These are phyloP conservation scores for Rhamnella rubrinervis DNA, from an alignment of 331 rosid species.

Conservation along the genomic window DNA sequence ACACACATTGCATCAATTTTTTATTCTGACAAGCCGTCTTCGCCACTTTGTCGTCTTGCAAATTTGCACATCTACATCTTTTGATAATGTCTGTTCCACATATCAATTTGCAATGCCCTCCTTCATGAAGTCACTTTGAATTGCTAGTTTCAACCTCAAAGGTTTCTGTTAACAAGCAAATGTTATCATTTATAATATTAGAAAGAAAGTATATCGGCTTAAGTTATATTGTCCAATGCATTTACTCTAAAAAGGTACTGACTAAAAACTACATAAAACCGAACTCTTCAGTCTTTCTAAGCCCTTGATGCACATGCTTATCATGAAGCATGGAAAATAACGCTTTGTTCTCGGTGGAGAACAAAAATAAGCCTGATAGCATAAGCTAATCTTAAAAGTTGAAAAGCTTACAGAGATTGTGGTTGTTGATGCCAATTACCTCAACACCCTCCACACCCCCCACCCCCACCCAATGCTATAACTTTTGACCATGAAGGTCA, in stretches of 20 bases:
- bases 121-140: slow-evolving; percentile 89
- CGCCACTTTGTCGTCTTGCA: slow-evolving; percentile 24
- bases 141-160: slow-evolving; percentile 81
- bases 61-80: too few relatives aligned
- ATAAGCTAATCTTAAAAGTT: neutral
- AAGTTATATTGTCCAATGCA: neutral
- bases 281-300: neutral
- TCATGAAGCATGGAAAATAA: neutral
- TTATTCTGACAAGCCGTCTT: too few relatives aligned
- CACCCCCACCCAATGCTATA: too few relatives aligned
- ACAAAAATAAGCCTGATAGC: neutral
- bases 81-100: slow-evolving; percentile 52
- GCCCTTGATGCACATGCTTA: neutral
- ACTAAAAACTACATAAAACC: neutral
- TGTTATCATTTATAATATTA: neutral
- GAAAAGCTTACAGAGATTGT: slow-evolving; percentile 64
- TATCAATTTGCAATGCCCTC: slow-evolving; percentile 68
- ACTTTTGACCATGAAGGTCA: too few relatives aligned
- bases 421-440: slow-evolving; percentile 93
- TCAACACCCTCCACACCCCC: slow-evolving; percentile 84
- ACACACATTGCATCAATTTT: too few relatives aligned
- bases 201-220: neutral
- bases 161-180: slow-evolving; percentile 55
- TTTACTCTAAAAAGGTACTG: neutral
- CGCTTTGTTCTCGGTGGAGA: neutral